A percentile compares a stretch with the other conserved stretches of the same genome.
Evolutionary conservation across 495 filamentous ascomycete species (phyloP).

Genomic region (Tuber calosporum): DNA sequence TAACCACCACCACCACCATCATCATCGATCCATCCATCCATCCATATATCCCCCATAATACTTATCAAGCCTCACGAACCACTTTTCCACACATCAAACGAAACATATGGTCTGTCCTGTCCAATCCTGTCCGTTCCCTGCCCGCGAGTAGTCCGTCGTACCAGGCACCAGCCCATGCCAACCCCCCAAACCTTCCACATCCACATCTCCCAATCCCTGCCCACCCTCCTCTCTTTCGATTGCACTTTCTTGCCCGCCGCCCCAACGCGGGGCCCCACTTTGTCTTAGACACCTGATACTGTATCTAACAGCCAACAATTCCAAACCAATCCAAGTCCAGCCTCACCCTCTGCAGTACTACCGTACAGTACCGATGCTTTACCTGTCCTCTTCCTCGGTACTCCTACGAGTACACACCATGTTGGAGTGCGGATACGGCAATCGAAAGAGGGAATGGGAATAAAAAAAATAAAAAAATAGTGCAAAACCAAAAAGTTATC

Average conservation of each 20-base stretch:
- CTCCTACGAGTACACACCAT: neutral
- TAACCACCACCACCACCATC: neutral
- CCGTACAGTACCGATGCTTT: neutral
- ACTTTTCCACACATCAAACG: neutral
- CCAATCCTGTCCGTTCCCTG: neutral
- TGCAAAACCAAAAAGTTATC: neutral
- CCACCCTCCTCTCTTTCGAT: constrained; percentile 16
- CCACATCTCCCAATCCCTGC: constrained; percentile 18
- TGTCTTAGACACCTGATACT: constrained; percentile 18
- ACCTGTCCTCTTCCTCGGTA: neutral
- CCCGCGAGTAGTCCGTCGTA: constrained; percentile 19
- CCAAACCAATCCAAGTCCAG: neutral
- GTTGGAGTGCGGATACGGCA: neutral
- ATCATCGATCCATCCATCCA: neutral
- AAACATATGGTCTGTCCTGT: neutral
- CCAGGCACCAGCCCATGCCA: constrained; percentile 11
- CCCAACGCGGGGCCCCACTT: constrained; percentile 31
- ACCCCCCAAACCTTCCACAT: constrained; percentile 26
- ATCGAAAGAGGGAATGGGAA: neutral
- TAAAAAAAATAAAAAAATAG: neutral
- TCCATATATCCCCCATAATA: neutral
- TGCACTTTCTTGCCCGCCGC: constrained; percentile 25
- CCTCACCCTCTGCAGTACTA: neutral
- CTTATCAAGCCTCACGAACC: neutral
- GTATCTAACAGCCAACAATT: constrained; percentile 17